Percentiles rank a stretch among this genome's conserved stretches.
Evolutionary conservation across 768 basidiomycete species (phyloP).

Genomic region (Erythrobasidium yunnanense): DNA sequence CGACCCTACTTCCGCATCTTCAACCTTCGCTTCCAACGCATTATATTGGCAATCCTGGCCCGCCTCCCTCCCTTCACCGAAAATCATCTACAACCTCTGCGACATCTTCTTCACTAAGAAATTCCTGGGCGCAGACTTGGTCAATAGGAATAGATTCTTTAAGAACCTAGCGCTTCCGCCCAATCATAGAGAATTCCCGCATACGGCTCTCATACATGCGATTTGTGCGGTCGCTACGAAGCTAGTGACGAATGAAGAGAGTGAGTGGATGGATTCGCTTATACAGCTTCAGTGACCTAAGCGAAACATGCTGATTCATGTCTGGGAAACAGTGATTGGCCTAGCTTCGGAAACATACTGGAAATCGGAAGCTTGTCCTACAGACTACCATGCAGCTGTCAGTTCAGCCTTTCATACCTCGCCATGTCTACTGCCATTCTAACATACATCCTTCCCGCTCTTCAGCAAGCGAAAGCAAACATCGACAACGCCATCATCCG

Average conservation of each 20-base stretch:
- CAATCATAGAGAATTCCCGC: slow-evolving; percentile 26
- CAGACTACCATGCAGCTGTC: slow-evolving; percentile 30
- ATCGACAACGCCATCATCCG: slow-evolving; percentile 26
- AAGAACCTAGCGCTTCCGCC: slow-evolving; percentile 27
- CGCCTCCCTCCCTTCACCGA: slow-evolving; percentile 24
- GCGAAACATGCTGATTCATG: background rate
- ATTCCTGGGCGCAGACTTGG: slow-evolving; percentile 21
- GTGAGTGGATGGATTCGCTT: background rate
- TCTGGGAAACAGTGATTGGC: background rate
- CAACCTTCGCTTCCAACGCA: no score
- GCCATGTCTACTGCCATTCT: background rate
- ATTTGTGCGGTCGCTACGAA: slow-evolving; percentile 30
- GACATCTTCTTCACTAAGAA: slow-evolving; percentile 32
- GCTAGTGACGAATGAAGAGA: slow-evolving; percentile 22
- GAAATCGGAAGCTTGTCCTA: background rate
- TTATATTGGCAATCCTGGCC: slow-evolving; percentile 36
- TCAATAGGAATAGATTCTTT: slow-evolving; percentile 28
- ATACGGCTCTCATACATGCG: slow-evolving; percentile 30
- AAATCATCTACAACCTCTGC: slow-evolving; percentile 29
- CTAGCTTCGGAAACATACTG: slow-evolving; percentile 29
- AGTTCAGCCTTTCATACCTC: background rate
- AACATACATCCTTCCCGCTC: background rate
- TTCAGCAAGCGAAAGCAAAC: slow-evolving; percentile 3
- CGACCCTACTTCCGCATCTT: no score
- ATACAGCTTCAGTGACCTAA: background rate